Conservation (phyloP, 192 early-diverging fungal genomes). For the Helicostylum pulchrum region DNA sequence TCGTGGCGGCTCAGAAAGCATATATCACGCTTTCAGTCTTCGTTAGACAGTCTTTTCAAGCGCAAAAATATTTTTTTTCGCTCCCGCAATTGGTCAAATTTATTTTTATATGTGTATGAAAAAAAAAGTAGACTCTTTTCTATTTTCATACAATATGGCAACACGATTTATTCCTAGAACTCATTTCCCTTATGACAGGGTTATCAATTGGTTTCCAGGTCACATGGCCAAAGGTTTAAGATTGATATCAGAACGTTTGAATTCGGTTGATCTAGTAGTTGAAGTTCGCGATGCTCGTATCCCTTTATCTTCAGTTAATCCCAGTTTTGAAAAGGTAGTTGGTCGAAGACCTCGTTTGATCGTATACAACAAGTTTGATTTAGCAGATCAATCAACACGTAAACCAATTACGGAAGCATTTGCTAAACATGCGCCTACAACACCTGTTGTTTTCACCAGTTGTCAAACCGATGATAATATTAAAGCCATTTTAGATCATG, state of each 20-base stretch:
- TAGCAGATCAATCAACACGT: conserved; percentile 66
- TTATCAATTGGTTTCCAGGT: conserved; percentile 86
- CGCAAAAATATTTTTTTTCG: too few species aligned
- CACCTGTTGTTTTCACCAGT: conserved; percentile 64
- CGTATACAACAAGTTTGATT: conserved; percentile 92
- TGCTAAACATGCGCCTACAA: conserved; percentile 38
- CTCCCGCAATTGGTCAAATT: too few species aligned
- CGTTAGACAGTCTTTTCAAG: too few species aligned
- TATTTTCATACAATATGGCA: conserved; percentile 5
- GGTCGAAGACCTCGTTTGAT: conserved; percentile 69
- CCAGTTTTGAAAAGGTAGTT: conserved; percentile 69
- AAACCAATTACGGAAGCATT: conserved; percentile 29
- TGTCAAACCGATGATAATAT: conserved; percentile 57
- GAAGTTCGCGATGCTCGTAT: conserved; percentile 95
- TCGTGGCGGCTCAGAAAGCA: too few species aligned
- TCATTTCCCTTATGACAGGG: conserved; percentile 49
- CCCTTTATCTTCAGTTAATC: conserved; percentile 88
- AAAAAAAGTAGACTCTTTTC: neutral
- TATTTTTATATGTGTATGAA: too few species aligned
- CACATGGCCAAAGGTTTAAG: conserved; percentile 83
- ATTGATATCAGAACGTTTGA: conserved; percentile 68
- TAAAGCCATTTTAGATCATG: conserved; percentile 63
- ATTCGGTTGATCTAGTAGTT: conserved; percentile 80
- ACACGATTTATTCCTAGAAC: conserved; percentile 21
- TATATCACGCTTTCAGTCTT: too few species aligned